phyloP scores from a whole-genome alignment of 2,329 filamentous ascomycete species.

The Aspergillus unguis region DNA sequence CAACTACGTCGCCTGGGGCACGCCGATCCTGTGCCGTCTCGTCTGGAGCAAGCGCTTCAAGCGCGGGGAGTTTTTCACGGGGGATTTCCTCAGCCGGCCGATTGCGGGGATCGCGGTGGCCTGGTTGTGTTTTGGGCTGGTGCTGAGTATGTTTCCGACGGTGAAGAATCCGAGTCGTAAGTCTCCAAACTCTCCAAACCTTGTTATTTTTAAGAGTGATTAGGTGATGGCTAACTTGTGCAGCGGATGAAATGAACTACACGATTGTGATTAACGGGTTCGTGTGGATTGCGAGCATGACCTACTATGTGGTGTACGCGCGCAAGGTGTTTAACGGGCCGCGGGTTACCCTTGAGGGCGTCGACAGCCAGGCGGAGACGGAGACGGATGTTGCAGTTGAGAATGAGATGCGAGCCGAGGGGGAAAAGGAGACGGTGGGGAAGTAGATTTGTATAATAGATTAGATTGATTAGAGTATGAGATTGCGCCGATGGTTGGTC shows the following conservation, averaged over 20 bases:
- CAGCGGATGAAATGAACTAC: constrained; percentile 56
- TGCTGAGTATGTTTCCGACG: constrained; percentile 58
- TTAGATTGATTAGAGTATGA: background rate
- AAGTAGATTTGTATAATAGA: background rate
- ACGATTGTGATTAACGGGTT: constrained; percentile 60
- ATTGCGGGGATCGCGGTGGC: constrained; percentile 54
- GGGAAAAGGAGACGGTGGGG: background rate
- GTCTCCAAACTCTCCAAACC: constrained; percentile 11
- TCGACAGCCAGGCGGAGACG: too few species aligned
- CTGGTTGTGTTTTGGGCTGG: constrained; percentile 56
- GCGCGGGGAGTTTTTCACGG: constrained; percentile 60
- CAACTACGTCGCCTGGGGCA: constrained; percentile 60
- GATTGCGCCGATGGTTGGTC: background rate
- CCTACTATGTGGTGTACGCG: constrained; percentile 57
- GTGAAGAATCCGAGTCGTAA: constrained; percentile 50
- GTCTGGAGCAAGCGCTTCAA: constrained; percentile 59
- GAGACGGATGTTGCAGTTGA: constrained; percentile 21
- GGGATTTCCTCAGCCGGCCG: constrained; percentile 46
- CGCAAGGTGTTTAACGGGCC: constrained; percentile 62
- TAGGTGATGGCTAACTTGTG: background rate
- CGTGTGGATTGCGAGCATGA: constrained; percentile 56
- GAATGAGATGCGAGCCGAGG: background rate
- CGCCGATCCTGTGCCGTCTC: constrained; percentile 57
- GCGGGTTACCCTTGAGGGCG: constrained; percentile 49
- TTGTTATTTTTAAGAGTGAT: background rate